Base-by-base conservation (phyloP, 176 grass and related monocot genomes). In the Pontederia paniculata region DNA sequence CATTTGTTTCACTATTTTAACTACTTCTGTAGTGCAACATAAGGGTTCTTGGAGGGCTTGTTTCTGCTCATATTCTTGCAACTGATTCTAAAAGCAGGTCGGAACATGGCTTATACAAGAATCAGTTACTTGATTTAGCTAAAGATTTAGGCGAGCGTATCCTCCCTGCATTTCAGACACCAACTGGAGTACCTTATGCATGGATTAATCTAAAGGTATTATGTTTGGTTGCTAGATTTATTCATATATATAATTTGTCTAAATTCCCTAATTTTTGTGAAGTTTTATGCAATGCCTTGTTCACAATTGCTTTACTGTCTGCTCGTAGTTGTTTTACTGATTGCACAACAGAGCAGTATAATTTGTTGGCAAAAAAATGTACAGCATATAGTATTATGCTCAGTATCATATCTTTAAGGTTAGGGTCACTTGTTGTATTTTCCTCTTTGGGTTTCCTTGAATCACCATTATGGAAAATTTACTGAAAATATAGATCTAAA, bases 61-160 rank as follows among this genome's bases (percentile, higher is more conserved):
- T 97, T 77, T 97, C 93, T 81, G 86, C 86, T 65, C 93, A 97
- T 84, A 72, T 97, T 88, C 76, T 97, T 74, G 93, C 93, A 67
- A 77, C 78, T 72, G 86, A 82, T 58, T 73, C 83, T 79, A 87
- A 37, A 65, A 81, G 53, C 70, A 75, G 76, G 72, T 71, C 81
- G 31, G 70, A 42, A 58, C 52, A 84, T 77, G 83, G 80, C 75
- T 63, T 68, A 16, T 90, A 97, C 74, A 71, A 88, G 55, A 76
- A 90, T 70, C 86, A 83, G 43, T 84, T 97, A 70, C 79, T 97
- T 42, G 69, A 67, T 63, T 80, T 97, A 76, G 93, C 93, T 53
- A 71, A 82, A 88, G 82, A 78, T 78, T 84, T 97, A 63, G 86
- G 86, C 19, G 76, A 52, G 0, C 83, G 86, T 19, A 77, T 97